A percentile compares a stretch with the other conserved stretches of the same genome.
phyloP scores from a whole-genome alignment of 1,284 basidiomycete species.

The Ganoderma multipileum region DNA sequence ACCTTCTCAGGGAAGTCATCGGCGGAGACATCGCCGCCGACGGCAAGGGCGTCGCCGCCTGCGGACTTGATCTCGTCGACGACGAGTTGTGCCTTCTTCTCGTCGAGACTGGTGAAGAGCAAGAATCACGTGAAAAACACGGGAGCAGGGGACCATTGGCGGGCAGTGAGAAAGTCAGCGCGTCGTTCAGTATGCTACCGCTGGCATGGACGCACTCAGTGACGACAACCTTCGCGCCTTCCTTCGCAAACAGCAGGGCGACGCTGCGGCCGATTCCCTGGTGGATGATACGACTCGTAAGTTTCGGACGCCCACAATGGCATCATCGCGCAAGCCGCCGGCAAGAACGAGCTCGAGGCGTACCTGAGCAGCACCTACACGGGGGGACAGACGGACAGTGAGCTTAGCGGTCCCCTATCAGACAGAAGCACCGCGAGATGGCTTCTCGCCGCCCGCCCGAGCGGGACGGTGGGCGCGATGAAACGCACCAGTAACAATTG shows the following conservation, averaged over 20 bases:
- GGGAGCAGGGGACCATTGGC: neutral
- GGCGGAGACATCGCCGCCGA: conserved; percentile 80
- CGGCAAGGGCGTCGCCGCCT: conserved; percentile 77
- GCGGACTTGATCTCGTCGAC: conserved; percentile 76
- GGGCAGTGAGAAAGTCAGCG: neutral
- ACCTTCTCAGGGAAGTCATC: conserved; percentile 85
- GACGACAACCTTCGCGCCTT: conserved; percentile 88
- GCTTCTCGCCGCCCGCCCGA: conserved; percentile 11
- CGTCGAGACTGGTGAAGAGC: conserved; percentile 60
- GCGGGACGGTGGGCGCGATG: neutral
- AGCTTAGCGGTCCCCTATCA: neutral
- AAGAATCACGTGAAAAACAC: conserved; percentile 16
- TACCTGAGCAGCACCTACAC: conserved; percentile 77
- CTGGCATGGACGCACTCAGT: conserved; percentile 65
- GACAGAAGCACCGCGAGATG: conserved; percentile 14
- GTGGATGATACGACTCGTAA: conserved; percentile 8
- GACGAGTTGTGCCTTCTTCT: conserved; percentile 68
- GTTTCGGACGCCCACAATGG: conserved; percentile 15
- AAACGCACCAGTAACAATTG: conserved; percentile 80
- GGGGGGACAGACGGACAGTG: conserved; percentile 10
- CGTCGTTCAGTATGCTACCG: neutral
- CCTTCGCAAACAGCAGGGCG: conserved; percentile 82
- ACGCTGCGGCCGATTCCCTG: conserved; percentile 80
- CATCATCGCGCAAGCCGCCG: conserved; percentile 10
- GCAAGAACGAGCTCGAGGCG: conserved; percentile 19